phyloP scores from a whole-genome alignment of 306 rosid genomes.

The Cicer chorassanicum region DNA sequence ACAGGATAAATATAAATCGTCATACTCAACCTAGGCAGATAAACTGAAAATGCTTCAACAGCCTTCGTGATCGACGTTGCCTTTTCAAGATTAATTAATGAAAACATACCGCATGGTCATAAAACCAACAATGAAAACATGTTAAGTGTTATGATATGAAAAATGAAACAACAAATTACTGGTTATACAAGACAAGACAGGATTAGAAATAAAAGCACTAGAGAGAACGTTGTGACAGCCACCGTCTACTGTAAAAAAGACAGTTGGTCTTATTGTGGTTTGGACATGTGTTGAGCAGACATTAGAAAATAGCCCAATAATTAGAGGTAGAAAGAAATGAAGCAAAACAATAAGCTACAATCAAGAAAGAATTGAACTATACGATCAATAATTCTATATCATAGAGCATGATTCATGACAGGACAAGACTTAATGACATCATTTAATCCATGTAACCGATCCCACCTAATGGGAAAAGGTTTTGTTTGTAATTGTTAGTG shows the following conservation, averaged over 20 bases:
- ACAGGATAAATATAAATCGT: constrained; percentile 8
- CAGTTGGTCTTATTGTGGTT: background rate
- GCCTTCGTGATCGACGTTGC: background rate
- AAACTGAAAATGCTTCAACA: constrained; percentile 20
- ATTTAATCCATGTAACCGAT: background rate
- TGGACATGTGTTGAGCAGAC: background rate
- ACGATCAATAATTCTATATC: background rate
- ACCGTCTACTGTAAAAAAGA: background rate
- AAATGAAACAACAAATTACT: background rate
- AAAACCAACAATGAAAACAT: background rate
- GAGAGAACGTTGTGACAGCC: background rate
- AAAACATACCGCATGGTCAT: background rate
- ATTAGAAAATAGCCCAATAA: background rate
- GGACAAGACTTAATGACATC: background rate
- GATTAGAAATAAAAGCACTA: background rate
- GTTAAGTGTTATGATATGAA: background rate
- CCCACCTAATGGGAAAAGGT: background rate
- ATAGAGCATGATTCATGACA: background rate
- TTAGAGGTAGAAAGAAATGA: background rate
- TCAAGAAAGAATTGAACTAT: background rate
- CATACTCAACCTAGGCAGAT: background rate
- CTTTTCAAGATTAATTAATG: background rate
- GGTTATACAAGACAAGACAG: background rate
- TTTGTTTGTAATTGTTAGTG: background rate
- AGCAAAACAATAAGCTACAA: background rate